Conservation (phyloP, 345 rosid genomes). For the Eucalyptus grandis region DNA sequence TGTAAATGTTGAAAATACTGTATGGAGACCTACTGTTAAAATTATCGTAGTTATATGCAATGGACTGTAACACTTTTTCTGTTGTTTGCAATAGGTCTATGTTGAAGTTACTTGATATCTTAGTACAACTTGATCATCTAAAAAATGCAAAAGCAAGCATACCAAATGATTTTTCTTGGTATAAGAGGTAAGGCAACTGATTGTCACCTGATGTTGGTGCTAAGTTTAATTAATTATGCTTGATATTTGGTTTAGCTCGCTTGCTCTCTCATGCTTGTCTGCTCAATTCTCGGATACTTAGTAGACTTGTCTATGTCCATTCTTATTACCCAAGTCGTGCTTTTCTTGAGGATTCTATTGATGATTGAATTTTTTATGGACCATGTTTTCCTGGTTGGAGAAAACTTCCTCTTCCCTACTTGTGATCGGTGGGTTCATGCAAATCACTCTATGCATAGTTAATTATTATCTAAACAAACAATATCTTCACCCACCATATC, state of each 20-base stretch:
- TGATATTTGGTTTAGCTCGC: neutral
- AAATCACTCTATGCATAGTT: neutral
- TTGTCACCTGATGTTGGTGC: neutral
- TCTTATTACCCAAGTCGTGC: neutral
- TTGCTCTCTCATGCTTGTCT: neutral
- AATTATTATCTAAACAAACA: neutral
- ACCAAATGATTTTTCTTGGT: conserved; percentile 99
- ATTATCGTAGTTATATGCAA: neutral
- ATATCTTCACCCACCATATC: neutral
- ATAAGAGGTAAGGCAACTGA: conserved; percentile 55
- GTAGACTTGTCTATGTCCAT: neutral
- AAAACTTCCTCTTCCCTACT: neutral
- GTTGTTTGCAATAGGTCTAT: conserved; percentile 56
- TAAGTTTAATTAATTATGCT: neutral
- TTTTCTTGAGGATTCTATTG: neutral
- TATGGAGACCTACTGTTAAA: neutral
- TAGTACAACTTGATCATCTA: conserved; percentile 98
- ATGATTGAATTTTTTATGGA: neutral
- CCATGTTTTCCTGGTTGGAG: neutral
- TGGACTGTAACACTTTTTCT: neutral
- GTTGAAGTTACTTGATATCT: conserved; percentile 90
- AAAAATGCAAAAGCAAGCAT: conserved; percentile 99
- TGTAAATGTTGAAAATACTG: neutral
- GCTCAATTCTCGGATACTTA: neutral
- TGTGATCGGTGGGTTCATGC: neutral